phyloP scores from a whole-genome alignment of 352 stramenopile species.

The Phytophthora meadii region DNA sequence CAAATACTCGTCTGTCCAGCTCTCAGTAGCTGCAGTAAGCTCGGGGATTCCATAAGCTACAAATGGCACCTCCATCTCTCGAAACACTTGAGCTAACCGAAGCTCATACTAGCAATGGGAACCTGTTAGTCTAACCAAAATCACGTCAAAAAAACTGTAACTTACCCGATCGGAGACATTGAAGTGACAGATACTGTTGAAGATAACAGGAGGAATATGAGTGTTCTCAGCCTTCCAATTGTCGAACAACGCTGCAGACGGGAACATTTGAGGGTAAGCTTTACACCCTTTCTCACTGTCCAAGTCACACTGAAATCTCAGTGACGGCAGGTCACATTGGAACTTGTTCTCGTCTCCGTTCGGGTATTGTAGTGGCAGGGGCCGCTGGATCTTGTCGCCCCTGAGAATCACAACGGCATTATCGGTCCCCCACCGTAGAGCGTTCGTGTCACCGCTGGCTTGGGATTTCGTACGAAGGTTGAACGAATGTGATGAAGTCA shows the following conservation, averaged over 20 bases:
- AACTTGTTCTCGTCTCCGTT: slow-evolving; percentile 55
- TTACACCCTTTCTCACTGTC: slow-evolving; percentile 43
- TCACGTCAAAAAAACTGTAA: not conserved
- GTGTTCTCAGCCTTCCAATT: slow-evolving; percentile 85
- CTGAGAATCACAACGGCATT: slow-evolving; percentile 37
- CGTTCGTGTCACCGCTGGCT: slow-evolving; percentile 17
- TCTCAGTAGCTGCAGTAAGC: slow-evolving; percentile 65
- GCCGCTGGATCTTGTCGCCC: slow-evolving; percentile 36
- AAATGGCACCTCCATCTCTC: slow-evolving; percentile 94
- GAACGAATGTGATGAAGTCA: slow-evolving; percentile 8
- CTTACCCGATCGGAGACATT: slow-evolving; percentile 64
- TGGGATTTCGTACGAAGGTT: slow-evolving; percentile 16
- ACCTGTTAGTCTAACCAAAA: not conserved
- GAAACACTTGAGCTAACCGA: slow-evolving; percentile 88
- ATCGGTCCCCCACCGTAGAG: slow-evolving; percentile 30
- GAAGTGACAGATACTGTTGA: slow-evolving; percentile 71
- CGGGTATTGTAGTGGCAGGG: slow-evolving; percentile 46
- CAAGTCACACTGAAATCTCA: slow-evolving; percentile 68
- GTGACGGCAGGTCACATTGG: slow-evolving; percentile 59
- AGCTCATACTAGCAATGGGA: slow-evolving; percentile 63
- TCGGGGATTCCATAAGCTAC: slow-evolving; percentile 92
- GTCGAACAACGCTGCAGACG: slow-evolving; percentile 69
- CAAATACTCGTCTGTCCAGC: slow-evolving; percentile 90
- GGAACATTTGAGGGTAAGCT: slow-evolving; percentile 76
- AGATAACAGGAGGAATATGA: slow-evolving; percentile 41